Conservation (phyloP, 1,284 basidiomycete species). For the Malassezia sp. region DNA sequence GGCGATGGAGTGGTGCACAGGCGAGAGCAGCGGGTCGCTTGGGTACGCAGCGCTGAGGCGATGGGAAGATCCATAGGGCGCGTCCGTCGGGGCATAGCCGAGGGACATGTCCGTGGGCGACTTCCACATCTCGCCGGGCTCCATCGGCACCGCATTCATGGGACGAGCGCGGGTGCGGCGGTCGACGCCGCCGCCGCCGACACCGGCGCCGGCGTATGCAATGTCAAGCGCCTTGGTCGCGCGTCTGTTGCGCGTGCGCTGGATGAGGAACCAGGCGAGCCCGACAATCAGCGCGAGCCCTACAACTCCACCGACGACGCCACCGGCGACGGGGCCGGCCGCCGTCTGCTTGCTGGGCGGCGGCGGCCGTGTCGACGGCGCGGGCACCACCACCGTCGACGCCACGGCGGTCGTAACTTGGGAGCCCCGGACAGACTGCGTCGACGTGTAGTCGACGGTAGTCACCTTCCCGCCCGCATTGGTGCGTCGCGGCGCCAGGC, state of each 20-base stretch:
- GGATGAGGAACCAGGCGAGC: not conserved
- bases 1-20: no score
- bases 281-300: conserved; percentile 4
- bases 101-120: not conserved
- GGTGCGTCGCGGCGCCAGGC: no score
- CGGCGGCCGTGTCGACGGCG: not conserved
- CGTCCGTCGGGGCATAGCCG: no score
- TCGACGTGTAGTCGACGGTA: no score
- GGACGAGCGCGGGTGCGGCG: conserved; percentile 4
- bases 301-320: conserved; percentile 15
- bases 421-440: no score
- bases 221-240: conserved; percentile 9
- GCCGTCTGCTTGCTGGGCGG: not conserved
- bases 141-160: not conserved
- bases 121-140: not conserved
- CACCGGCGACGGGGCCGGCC: conserved; percentile 11
- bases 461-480: no score
- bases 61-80: no score
- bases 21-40: no score
- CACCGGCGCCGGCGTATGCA: conserved; percentile 12
- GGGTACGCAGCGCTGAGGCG: no score
- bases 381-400: not conserved
- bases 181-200: conserved; percentile 15
- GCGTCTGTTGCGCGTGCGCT: not conserved
- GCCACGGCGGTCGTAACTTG: no score